Base-by-base conservation (phyloP, 1,139 yeast species). In the Saccharomyces pastorianus region DNA sequence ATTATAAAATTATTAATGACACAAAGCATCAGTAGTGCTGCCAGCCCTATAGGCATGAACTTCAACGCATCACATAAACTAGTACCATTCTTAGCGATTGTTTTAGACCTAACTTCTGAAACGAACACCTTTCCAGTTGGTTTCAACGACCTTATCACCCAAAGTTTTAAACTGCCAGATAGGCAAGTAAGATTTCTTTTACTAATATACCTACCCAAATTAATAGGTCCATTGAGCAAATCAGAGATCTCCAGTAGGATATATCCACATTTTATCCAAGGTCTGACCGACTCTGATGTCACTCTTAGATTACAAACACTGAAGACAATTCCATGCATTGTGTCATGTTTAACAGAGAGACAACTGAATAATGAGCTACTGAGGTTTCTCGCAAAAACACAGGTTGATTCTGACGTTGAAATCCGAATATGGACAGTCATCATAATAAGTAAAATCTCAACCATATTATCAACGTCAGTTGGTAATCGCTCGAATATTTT, bases 361-460 rank as follows among this genome's bases (percentile, higher is more conserved):
- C 96, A 88, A 67, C 76, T 91, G 51, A 93, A 93, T 65, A 91
- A 90, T 63, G 98, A 93, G 55, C 73, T 93, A 44, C 74, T 93
- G 52, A 79, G 95, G 61, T 79, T 82, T 51, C 73, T 93, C 56
- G 98, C 98, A 1, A 88, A 87, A 66, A 82, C 96, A 1, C 98
- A 91, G 68, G 84, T 81, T 68, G 99, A 93, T 66, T 81, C 84
- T 2, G 85, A 84, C 55, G 85, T 95, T 1, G 88, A 88, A 25
- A 88, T 93, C 23, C 74, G 99, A 61, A 89, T 93, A 6, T 88
- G 89, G 70, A 91, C 98, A 0, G 80, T 95, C 25, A 78, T 88
- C 27, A 78, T 89, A 47, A 78, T 93, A 27, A 84, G 89, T 29
- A 81, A 82, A 56, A 83, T 93, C 34, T 84, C 96, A 0, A 73